phyloP scores from a whole-genome alignment of 768 basidiomycete genomes.

The Daedaleopsis sinensis region DNA sequence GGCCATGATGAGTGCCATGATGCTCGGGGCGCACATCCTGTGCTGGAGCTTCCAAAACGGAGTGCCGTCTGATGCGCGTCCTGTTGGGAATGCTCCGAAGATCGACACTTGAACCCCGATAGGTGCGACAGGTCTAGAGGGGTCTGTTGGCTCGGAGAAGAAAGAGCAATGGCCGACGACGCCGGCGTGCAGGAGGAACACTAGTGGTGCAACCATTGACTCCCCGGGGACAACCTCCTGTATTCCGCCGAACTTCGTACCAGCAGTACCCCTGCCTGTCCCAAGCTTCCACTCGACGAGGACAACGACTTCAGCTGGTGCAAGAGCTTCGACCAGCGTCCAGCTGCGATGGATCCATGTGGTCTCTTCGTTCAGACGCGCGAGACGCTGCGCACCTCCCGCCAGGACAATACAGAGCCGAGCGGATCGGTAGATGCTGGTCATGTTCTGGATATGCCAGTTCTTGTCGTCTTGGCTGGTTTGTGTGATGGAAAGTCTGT shows the following conservation, averaged over 20 bases:
- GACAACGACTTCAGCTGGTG: conserved; percentile 3
- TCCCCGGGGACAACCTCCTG: conserved; percentile 6
- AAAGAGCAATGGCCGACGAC: not conserved
- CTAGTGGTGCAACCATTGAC: conserved; percentile 6
- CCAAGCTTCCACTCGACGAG: conserved; percentile 3
- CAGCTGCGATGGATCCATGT: conserved; percentile 18
- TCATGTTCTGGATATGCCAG: conserved; percentile 16
- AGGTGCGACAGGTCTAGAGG: no score
- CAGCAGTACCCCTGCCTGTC: not conserved
- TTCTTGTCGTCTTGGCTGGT: conserved; percentile 3
- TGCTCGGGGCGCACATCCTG: not conserved
- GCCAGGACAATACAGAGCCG: conserved; percentile 11
- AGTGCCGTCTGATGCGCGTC: not conserved
- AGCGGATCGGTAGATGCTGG: conserved; percentile 9
- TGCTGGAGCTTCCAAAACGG: no score
- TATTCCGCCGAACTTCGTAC: not conserved
- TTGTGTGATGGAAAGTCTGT: conserved; percentile 16
- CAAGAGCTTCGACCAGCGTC: conserved; percentile 15
- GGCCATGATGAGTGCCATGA: conserved; percentile 2
- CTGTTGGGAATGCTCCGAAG: conserved; percentile 4
- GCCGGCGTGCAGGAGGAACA: conserved; percentile 5
- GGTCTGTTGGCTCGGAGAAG: no score
- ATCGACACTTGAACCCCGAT: not conserved
- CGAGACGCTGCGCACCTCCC: conserved; percentile 12
- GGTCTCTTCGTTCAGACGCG: conserved; percentile 10